Base-by-base conservation (phyloP, 2,329 filamentous ascomycete genomes). In the Grosmannia clavigera region DNA sequence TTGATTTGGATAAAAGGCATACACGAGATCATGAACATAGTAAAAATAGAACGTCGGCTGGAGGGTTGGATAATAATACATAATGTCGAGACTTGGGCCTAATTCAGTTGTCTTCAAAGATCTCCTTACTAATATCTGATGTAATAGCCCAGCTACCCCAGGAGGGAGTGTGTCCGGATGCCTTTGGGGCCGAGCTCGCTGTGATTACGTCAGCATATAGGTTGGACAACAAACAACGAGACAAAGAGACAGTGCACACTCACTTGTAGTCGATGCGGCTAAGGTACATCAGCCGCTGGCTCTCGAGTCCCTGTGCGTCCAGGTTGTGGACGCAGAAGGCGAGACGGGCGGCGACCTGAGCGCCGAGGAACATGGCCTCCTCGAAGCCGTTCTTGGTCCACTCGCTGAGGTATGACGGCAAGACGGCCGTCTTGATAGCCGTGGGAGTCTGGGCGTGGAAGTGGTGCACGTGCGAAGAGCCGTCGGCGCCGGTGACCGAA, bases 391-490 rank as follows among this genome's bases (percentile, higher is more conserved):
- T 82, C 73, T 88, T 92, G 69, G 90, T 90, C 90, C 91, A 96
- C 72, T 96, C 92, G 12, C 87, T 83, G 66, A 96, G 87, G 72
- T 96, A 96, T 58, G 89, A 87, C 0, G 92, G 91, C 65, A 89
- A 78, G 65, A 84, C 82, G 33, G 89, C 83, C 33, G 84, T 78
- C 77, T 90, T 92, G 75, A 96, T 92, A 57, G 82, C 86, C 29
- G 87, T 95, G 0, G 92, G 92, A 9, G 90, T 94, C 75, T 84
- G 81, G 66, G 79, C 79, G 70, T 83, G 81, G 69, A 80, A 82
- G 69, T 83, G 81, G 65, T 79, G 77, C 27, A 71, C 68, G 52
- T 71, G 67, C 1, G 61, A 63, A 56, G 67, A 71, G 4, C 67
- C 69, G 31, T 73, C 72, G 38, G 75, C 78, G 19, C 75, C 78